A percentile compares a stretch with the other conserved stretches of the same genome.
These are phyloP conservation scores for Geotrichum europaeum DNA, from an alignment of 1,139 yeast species.

Conservation along the genomic window DNA sequence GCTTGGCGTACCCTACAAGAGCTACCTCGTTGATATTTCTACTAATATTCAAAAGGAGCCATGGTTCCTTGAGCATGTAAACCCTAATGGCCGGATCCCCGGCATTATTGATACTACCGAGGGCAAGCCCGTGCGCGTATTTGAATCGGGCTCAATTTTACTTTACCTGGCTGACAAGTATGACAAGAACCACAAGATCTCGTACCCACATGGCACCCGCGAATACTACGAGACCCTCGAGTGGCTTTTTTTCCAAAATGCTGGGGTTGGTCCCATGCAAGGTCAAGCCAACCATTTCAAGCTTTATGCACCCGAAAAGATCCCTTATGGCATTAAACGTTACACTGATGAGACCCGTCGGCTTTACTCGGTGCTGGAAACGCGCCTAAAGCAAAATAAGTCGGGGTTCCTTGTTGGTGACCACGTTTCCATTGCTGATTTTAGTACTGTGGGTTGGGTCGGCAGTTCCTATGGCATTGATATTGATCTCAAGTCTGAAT, in stretches of 20 bases:
- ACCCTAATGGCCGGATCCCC: constrained; percentile 62
- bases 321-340: constrained; percentile 49
- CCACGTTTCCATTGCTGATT: constrained; percentile 50
- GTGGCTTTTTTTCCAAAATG: constrained; percentile 51
- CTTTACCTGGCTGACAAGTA: constrained; percentile 52
- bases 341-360: constrained; percentile 48
- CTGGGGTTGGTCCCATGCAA: constrained; percentile 57
- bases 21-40: constrained; percentile 39
- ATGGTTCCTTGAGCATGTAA: constrained; percentile 46
- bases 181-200: constrained; percentile 47
- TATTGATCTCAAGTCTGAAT: constrained; percentile 39
- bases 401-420: constrained; percentile 52
- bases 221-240: constrained; percentile 48
- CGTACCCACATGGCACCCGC: constrained; percentile 42
- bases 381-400: constrained; percentile 41
- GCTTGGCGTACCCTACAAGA: constrained; percentile 45
- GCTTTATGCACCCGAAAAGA: constrained; percentile 41
- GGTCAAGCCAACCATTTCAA: constrained; percentile 52
- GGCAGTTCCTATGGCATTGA: constrained; percentile 27
- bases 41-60: constrained; percentile 44
- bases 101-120: constrained; percentile 42
- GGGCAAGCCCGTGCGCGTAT: constrained; percentile 27
- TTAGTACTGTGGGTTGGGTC: constrained; percentile 41
- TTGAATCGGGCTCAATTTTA: constrained; percentile 57
- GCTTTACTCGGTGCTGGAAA: constrained; percentile 49